phyloP scores from a whole-genome alignment of 352 stramenopile genomes.

The Pythium chondricola region DNA sequence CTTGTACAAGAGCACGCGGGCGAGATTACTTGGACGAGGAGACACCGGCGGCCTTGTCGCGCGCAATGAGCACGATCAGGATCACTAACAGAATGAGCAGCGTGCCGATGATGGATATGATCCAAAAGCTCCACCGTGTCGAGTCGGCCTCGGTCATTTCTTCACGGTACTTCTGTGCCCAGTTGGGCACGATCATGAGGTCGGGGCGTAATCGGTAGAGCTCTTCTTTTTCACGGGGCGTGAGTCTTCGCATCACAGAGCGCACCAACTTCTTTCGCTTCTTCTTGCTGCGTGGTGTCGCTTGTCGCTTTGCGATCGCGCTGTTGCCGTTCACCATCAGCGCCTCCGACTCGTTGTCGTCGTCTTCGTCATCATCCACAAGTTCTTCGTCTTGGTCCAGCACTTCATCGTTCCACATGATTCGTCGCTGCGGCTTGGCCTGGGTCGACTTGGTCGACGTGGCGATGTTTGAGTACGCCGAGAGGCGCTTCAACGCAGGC shows the following conservation, averaged over 20 bases:
- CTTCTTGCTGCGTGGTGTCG: slow-evolving; percentile 64
- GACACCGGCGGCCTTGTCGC: slow-evolving; percentile 31
- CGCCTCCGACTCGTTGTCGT: slow-evolving; percentile 42
- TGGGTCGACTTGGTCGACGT: slow-evolving; percentile 30
- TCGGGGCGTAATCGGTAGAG: slow-evolving; percentile 76
- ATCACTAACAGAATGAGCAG: slow-evolving; percentile 68
- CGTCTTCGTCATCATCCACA: slow-evolving; percentile 42
- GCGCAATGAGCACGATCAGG: slow-evolving; percentile 70
- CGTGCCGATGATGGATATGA: slow-evolving; percentile 66
- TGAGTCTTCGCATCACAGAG: slow-evolving; percentile 77
- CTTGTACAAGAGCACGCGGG: too few species aligned
- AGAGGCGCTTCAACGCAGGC: slow-evolving; percentile 73
- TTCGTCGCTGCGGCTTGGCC: slow-evolving; percentile 31
- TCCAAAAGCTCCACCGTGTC: slow-evolving; percentile 68
- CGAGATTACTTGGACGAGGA: slow-evolving; percentile 7
- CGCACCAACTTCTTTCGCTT: slow-evolving; percentile 76
- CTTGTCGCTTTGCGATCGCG: slow-evolving; percentile 39
- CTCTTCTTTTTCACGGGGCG: slow-evolving; percentile 77
- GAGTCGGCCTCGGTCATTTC: slow-evolving; percentile 67
- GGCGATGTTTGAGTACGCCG: slow-evolving; percentile 55
- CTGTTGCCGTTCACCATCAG: slow-evolving; percentile 45
- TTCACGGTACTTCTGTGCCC: slow-evolving; percentile 85
- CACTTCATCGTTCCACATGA: slow-evolving; percentile 73
- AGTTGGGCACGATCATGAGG: slow-evolving; percentile 85
- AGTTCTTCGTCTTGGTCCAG: slow-evolving; percentile 77